Conservation (phyloP, 2,329 filamentous ascomycete species). For the Penicillium sp. region DNA sequence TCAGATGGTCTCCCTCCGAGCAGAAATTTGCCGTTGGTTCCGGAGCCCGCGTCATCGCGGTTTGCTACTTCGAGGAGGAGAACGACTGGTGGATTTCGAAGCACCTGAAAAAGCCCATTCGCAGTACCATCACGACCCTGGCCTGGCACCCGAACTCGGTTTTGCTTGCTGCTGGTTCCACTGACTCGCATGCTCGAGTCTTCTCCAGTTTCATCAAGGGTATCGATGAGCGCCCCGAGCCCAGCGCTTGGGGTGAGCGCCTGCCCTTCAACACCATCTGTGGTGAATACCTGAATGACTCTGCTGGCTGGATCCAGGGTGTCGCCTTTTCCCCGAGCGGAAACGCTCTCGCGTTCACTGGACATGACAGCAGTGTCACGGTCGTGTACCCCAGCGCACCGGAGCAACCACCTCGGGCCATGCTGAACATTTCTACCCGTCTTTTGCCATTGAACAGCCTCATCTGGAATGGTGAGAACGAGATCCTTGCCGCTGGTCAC, state of each 20-base stretch:
- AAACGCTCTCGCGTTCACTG: conserved; percentile 87
- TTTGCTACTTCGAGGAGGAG: conserved; percentile 99
- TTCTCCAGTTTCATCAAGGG: conserved; percentile 97
- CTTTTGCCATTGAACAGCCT: conserved; percentile 89
- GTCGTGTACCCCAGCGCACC: conserved; percentile 91
- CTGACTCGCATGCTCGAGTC: conserved; percentile 92
- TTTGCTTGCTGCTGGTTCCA: conserved; percentile 90
- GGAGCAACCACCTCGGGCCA: conserved; percentile 85
- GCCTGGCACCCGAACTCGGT: conserved; percentile 98
- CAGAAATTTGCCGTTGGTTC: conserved; percentile 97
- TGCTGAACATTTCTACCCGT: conserved; percentile 86
- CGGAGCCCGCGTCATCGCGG: conserved; percentile 88
- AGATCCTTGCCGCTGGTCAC: conserved; percentile 94
- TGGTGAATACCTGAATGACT: conserved; percentile 93
- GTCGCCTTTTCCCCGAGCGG: conserved; percentile 91
- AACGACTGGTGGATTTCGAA: conserved; percentile 99
- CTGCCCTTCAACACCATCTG: conserved; percentile 98
- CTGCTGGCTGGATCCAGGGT: conserved; percentile 93
- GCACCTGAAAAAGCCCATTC: conserved; percentile 98
- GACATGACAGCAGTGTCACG: conserved; percentile 94
- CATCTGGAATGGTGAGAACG: conserved; percentile 86
- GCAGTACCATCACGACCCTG: conserved; percentile 92
- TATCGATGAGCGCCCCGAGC: conserved; percentile 79
- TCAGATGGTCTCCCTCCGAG: conserved; percentile 95
- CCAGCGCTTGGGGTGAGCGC: conserved; percentile 89